Percentiles rank a stretch among this genome's conserved stretches.
Evolutionary conservation across 2,329 filamentous ascomycete genomes (phyloP).

Genomic region (Arachnomyces sp.): DNA sequence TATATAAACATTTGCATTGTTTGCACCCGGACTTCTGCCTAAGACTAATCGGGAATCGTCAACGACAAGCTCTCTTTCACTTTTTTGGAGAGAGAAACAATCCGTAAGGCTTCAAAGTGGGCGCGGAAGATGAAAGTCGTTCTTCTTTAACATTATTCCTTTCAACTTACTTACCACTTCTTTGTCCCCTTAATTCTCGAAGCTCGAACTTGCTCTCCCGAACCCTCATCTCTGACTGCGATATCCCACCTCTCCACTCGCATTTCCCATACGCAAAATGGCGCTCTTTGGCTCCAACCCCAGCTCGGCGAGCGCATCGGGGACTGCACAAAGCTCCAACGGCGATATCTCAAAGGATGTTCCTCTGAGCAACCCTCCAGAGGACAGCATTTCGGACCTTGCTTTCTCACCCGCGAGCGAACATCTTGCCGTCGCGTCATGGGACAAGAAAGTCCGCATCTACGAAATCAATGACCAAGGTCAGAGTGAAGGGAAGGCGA

Average conservation of each 20-base stretch:
- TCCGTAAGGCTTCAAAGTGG: too few species aligned
- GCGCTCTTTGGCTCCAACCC: constrained; percentile 46
- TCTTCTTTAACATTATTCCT: not conserved
- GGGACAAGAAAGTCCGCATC: constrained; percentile 97
- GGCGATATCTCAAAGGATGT: constrained; percentile 90
- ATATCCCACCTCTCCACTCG: constrained; percentile 4
- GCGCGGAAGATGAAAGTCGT: too few species aligned
- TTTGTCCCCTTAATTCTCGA: not conserved
- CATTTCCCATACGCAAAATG: constrained; percentile 17
- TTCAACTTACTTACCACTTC: not conserved
- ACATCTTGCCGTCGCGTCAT: constrained; percentile 81
- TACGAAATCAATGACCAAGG: constrained; percentile 79
- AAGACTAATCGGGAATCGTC: not conserved
- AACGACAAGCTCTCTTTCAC: not conserved
- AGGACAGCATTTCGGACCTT: constrained; percentile 83
- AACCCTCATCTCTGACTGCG: not conserved
- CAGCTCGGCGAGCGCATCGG: constrained; percentile 37
- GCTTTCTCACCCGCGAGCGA: constrained; percentile 70
- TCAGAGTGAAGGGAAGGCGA: constrained; percentile 72
- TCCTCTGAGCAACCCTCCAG: constrained; percentile 65
- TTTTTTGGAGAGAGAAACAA: not conserved
- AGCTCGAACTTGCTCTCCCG: not conserved
- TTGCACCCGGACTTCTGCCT: not conserved
- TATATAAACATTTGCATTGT: too few species aligned
- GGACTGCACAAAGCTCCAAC: constrained; percentile 55